Evolutionary conservation across 352 stramenopile genomes (phyloP).

Genomic region (Phytopythium litorale): DNA sequence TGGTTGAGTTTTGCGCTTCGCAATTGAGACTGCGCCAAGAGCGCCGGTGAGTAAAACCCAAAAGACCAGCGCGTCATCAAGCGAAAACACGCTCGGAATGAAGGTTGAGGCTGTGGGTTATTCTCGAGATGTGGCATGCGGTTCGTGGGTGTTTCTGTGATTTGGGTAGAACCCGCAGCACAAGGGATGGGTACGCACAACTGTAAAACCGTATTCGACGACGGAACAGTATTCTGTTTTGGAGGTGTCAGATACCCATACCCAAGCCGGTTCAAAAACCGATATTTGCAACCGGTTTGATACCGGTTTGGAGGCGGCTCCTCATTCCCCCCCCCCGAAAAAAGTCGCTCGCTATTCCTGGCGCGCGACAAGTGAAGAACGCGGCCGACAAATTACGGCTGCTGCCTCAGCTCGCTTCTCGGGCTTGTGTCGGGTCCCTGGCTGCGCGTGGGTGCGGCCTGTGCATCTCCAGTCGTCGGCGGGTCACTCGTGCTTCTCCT

Average conservation of each 20-base stretch:
- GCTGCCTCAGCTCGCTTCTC: neutral
- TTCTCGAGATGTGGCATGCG: neutral
- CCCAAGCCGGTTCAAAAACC: neutral
- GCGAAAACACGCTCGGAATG: neutral
- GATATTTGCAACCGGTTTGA: neutral
- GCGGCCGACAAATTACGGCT: neutral
- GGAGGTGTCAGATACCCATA: neutral
- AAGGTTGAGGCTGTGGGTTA: neutral
- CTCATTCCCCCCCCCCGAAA: slow-evolving; percentile 1
- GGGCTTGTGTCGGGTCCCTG: neutral
- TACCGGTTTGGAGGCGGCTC: neutral
- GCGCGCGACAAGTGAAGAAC: neutral
- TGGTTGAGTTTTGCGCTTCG: slow-evolving; percentile 10
- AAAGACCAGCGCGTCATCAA: neutral
- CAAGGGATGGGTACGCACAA: neutral
- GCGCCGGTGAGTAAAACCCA: neutral
- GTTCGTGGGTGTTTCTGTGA: neutral
- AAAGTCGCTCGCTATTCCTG: neutral
- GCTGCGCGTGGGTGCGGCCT: neutral
- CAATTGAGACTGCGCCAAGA: slow-evolving; percentile 1
- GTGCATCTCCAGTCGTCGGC: neutral
- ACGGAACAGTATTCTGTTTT: neutral
- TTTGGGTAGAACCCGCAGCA: neutral
- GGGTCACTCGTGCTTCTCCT: neutral
- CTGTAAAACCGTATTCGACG: neutral